phyloP scores from a whole-genome alignment of 441 rosid genomes.

The Melastoma candidum region DNA sequence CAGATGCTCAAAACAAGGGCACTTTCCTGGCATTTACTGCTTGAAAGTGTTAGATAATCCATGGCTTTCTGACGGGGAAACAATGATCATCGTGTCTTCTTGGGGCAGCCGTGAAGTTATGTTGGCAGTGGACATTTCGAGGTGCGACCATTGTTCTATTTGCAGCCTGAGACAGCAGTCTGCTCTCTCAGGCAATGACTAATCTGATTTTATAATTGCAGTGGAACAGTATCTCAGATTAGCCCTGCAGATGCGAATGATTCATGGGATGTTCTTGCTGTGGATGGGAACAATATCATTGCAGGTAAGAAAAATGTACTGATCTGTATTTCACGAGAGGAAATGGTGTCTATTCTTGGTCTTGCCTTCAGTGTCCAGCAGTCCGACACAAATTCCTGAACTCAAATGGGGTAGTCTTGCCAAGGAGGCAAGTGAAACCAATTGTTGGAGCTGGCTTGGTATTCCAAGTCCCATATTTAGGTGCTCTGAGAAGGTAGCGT shows the following conservation, averaged over 20 bases:
- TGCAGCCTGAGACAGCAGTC: neutral
- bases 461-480: slow-evolving; percentile 46
- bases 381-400: slow-evolving; percentile 66
- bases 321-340: no score
- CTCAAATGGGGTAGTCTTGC: slow-evolving; percentile 55
- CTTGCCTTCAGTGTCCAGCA: slow-evolving; percentile 60
- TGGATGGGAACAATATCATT: slow-evolving; percentile 64
- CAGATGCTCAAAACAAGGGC: slow-evolving; percentile 53
- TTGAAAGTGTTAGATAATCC: slow-evolving; percentile 41
- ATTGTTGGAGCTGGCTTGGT: slow-evolving; percentile 55
- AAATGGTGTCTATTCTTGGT: neutral
- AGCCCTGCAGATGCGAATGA: slow-evolving; percentile 54
- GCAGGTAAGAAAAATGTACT: slow-evolving; percentile 29
- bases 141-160: slow-evolving; percentile 24
- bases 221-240: slow-evolving; percentile 58
- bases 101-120: slow-evolving; percentile 72
- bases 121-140: slow-evolving; percentile 53
- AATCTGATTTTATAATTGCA: slow-evolving; percentile 21
- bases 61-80: slow-evolving; percentile 90
- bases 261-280: slow-evolving; percentile 63
- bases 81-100: slow-evolving; percentile 58
- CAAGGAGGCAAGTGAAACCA: slow-evolving; percentile 27
- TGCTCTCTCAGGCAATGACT: slow-evolving; percentile 8
- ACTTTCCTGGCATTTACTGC: slow-evolving; percentile 84
- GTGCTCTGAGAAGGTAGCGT: slow-evolving; percentile 54